Conservation (phyloP, 441 rosid genomes). For the Erodium texanum region DNA sequence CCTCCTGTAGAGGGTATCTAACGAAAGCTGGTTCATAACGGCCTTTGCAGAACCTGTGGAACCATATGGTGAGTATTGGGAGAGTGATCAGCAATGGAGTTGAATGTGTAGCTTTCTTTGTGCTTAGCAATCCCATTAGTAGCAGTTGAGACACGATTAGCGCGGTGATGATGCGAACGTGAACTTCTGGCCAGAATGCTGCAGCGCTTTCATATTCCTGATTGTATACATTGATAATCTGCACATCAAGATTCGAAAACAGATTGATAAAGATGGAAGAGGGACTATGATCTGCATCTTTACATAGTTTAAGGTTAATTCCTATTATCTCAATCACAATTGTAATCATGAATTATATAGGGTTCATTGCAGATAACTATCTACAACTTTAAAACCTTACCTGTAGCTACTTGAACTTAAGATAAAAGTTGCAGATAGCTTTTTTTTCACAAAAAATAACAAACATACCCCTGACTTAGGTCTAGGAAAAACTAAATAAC, state of each 20-base stretch:
- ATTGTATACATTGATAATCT: constrained; percentile 95
- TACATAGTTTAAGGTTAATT: no score
- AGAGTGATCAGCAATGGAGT: constrained; percentile 71
- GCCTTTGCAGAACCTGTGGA: constrained; percentile 47
- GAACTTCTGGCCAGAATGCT: constrained; percentile 91
- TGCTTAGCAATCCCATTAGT: constrained; percentile 65
- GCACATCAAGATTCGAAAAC: constrained; percentile 11
- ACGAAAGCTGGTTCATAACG: constrained; percentile 73
- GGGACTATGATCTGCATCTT: no score
- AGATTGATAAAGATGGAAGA: no score
- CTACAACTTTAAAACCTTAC: no score
- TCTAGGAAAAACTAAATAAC: no score
- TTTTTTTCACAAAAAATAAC: no score
- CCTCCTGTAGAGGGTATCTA: constrained; percentile 78
- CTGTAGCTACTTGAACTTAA: no score
- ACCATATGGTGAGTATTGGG: constrained; percentile 64
- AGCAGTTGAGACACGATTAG: constrained; percentile 67
- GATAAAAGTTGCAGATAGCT: no score
- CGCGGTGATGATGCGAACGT: constrained; percentile 61
- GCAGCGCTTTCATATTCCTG: constrained; percentile 92
- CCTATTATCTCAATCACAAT: no score
- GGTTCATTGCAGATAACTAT: no score
- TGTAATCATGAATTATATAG: no score
- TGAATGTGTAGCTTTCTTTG: constrained; percentile 52
- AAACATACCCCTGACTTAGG: no score